phyloP scores from a whole-genome alignment of 176 grass and related monocot species.

The Ananas comosus region DNA sequence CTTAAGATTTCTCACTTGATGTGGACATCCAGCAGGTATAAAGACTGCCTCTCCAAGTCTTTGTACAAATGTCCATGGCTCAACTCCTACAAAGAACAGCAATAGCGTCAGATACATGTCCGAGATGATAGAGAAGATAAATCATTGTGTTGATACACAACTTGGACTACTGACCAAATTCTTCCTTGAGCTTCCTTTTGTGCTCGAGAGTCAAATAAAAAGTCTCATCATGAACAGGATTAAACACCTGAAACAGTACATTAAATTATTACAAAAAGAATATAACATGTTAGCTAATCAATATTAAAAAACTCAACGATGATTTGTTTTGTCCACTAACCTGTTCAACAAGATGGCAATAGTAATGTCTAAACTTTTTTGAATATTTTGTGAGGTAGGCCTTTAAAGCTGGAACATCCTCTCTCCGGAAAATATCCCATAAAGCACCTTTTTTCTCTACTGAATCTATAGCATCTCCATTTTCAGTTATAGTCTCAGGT shows the following conservation, averaged over 20 bases:
- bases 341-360: slow-evolving; percentile 51
- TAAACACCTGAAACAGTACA: slow-evolving; percentile 36
- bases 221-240: slow-evolving; percentile 66
- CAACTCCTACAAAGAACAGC: slow-evolving; percentile 36
- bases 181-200: slow-evolving; percentile 61
- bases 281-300: not conserved
- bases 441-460: slow-evolving; percentile 40
- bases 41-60: slow-evolving; percentile 69
- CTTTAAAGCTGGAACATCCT: slow-evolving; percentile 42
- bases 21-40: slow-evolving; percentile 66
- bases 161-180: slow-evolving; percentile 43
- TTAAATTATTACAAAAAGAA: slow-evolving; percentile 16
- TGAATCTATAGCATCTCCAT: not conserved
- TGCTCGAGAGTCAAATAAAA: slow-evolving; percentile 58
- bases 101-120: not conserved
- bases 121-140: not conserved
- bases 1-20: slow-evolving; percentile 87
- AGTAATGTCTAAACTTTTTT: slow-evolving; percentile 57
- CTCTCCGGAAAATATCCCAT: slow-evolving; percentile 81
- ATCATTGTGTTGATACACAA: not conserved
- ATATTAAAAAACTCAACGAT: not conserved
- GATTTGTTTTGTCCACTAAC: slow-evolving; percentile 23
- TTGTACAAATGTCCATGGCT: slow-evolving; percentile 83
- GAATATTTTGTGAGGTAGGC: slow-evolving; percentile 43
- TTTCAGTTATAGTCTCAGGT: not conserved